phyloP scores from a whole-genome alignment of 2,329 filamentous ascomycete species.

The Sclerotinia borealis region DNA sequence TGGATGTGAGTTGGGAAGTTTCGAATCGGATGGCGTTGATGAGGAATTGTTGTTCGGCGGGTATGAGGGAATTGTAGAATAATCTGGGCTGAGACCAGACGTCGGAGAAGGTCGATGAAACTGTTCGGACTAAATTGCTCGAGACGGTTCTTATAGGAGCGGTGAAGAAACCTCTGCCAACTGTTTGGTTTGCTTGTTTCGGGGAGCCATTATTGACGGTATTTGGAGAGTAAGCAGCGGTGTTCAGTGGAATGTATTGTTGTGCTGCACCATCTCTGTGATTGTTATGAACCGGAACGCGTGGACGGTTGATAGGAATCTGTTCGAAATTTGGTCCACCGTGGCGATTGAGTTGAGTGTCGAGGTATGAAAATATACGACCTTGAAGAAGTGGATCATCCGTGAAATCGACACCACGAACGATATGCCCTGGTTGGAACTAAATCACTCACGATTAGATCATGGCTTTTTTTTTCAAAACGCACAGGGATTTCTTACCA shows the following conservation, averaged over 20 bases:
- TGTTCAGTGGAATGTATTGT: slow-evolving; percentile 63
- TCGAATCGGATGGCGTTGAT: slow-evolving; percentile 71
- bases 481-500: background rate
- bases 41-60: slow-evolving; percentile 62
- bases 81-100: slow-evolving; percentile 67
- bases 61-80: slow-evolving; percentile 66
- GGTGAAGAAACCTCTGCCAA: slow-evolving; percentile 65
- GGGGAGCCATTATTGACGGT: slow-evolving; percentile 58
- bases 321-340: slow-evolving; percentile 50
- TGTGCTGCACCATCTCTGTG: slow-evolving; percentile 68
- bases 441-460: background rate
- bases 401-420: slow-evolving; percentile 60
- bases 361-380: slow-evolving; percentile 63
- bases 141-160: slow-evolving; percentile 48
- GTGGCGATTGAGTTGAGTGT: slow-evolving; percentile 53
- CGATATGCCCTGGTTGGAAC: slow-evolving; percentile 49
- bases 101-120: slow-evolving; percentile 61
- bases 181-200: slow-evolving; percentile 57
- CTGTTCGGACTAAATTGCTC: slow-evolving; percentile 50
- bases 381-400: slow-evolving; percentile 63
- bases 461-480: background rate
- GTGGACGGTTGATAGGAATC: slow-evolving; percentile 39
- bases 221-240: slow-evolving; percentile 59
- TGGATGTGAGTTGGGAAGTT: slow-evolving; percentile 51
- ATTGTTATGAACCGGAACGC: slow-evolving; percentile 42